A percentile compares a stretch with the other conserved stretches of the same genome.
These are phyloP conservation scores for Pseudofabraea citricarpa DNA, from an alignment of 2,329 filamentous ascomycete species.

Conservation along the genomic window DNA sequence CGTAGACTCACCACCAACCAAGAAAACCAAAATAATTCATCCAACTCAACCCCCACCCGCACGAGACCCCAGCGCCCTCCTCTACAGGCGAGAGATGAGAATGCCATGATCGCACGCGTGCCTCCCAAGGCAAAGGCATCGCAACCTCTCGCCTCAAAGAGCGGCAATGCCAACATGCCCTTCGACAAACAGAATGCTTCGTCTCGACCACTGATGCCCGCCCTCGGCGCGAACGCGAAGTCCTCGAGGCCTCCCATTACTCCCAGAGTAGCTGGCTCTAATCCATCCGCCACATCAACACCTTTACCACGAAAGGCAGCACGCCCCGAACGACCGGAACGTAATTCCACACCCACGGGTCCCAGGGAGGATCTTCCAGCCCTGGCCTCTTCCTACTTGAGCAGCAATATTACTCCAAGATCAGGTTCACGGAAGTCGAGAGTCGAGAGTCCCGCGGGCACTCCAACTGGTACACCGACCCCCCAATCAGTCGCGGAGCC, in stretches of 20 bases:
- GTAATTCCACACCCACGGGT: slow-evolving; percentile 12
- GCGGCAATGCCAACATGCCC: slow-evolving; percentile 33
- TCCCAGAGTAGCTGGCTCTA: slow-evolving; percentile 46
- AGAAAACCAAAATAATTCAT: neutral
- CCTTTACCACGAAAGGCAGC: slow-evolving; percentile 42
- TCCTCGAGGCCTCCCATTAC: slow-evolving; percentile 50
- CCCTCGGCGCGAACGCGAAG: slow-evolving; percentile 60
- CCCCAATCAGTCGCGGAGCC: slow-evolving; percentile 26
- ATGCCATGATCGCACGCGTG: slow-evolving; percentile 40
- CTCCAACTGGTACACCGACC: slow-evolving; percentile 58
- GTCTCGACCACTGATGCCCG: slow-evolving; percentile 58
- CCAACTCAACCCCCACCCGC: slow-evolving; percentile 8
- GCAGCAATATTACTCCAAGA: slow-evolving; percentile 70
- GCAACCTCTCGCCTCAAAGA: slow-evolving; percentile 17
- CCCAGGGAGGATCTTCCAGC: slow-evolving; percentile 45
- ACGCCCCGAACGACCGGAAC: slow-evolving; percentile 31
- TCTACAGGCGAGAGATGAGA: slow-evolving; percentile 26
- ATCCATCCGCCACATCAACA: slow-evolving; percentile 20
- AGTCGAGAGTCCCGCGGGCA: slow-evolving; percentile 62
- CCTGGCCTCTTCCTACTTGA: slow-evolving; percentile 51
- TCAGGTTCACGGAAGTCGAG: slow-evolving; percentile 70
- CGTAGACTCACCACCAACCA: neutral
- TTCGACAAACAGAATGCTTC: slow-evolving; percentile 45
- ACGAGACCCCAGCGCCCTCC: slow-evolving; percentile 17
- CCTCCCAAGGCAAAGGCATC: slow-evolving; percentile 25